Evolutionary conservation across 2,329 filamentous ascomycete genomes (phyloP).

Genomic region (Colletotrichum tabaci): DNA sequence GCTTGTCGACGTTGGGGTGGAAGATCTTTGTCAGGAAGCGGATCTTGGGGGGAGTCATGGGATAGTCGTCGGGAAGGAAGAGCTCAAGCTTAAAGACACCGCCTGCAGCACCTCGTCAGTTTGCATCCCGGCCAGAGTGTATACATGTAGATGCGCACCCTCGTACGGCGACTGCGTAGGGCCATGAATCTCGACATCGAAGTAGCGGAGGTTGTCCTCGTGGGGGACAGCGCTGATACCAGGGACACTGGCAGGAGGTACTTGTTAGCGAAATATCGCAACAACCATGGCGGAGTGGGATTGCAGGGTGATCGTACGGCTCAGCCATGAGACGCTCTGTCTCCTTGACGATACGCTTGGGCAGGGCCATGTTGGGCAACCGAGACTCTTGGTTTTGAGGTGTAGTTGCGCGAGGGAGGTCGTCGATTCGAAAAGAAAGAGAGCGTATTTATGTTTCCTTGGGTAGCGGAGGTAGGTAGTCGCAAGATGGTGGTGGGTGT

Average conservation of each 20-base stretch:
- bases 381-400: not conserved
- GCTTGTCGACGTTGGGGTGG: constrained; percentile 98
- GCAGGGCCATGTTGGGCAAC: constrained; percentile 75
- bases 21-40: constrained; percentile 99
- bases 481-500: constrained; percentile 2
- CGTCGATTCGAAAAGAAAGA: not conserved
- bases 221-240: constrained; percentile 97
- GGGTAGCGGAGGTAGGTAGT: not conserved
- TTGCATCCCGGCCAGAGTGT: not conserved
- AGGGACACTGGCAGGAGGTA: constrained; percentile 77
- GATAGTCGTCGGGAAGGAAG: constrained; percentile 98
- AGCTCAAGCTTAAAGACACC: constrained; percentile 97
- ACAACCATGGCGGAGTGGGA: constrained; percentile 3
- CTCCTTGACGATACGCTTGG: constrained; percentile 98
- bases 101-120: constrained; percentile 54
- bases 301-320: constrained; percentile 74
- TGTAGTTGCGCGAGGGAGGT: not conserved
- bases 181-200: constrained; percentile 96
- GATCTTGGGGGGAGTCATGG: constrained; percentile 99
- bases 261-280: constrained; percentile 22
- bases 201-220: constrained; percentile 97
- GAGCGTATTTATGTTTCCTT: constrained; percentile 3
- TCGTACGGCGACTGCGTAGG: constrained; percentile 95
- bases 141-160: constrained; percentile 67
- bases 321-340: constrained; percentile 97